Conservation (phyloP, 2,329 filamentous ascomycete species). For the Chrysosporium queenslandicum region DNA sequence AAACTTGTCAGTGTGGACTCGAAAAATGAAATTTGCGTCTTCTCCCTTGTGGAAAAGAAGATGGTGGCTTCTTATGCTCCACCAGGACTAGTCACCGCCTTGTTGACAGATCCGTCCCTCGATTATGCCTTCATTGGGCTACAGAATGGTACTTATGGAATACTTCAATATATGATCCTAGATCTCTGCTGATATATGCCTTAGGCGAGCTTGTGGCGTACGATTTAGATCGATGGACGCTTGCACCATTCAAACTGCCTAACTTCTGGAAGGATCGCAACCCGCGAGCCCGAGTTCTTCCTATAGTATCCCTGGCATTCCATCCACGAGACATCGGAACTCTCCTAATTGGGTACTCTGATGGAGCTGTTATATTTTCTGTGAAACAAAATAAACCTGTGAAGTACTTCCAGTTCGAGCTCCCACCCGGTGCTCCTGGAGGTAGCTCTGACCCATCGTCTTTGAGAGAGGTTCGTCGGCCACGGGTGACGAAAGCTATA, state of each 20-base stretch:
- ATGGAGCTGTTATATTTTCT: conserved; percentile 81
- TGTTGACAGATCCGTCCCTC: conserved; percentile 78
- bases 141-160: conserved; percentile 47
- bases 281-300: conserved; percentile 53
- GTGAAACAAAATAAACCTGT: conserved; percentile 80
- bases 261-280: conserved; percentile 76
- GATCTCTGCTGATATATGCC: neutral
- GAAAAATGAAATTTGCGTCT: conserved; percentile 76
- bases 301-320: conserved; percentile 67
- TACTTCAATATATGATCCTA: neutral
- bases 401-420: conserved; percentile 71
- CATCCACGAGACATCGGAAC: conserved; percentile 90
- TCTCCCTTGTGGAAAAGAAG: conserved; percentile 62
- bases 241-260: conserved; percentile 70
- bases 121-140: conserved; percentile 87
- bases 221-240: conserved; percentile 70
- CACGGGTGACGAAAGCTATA: conserved; percentile 67
- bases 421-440: conserved; percentile 76
- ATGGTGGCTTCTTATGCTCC: conserved; percentile 61
- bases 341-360: conserved; percentile 77
- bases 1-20: conserved; percentile 75
- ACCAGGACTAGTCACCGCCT: conserved; percentile 61
- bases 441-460: conserved; percentile 56
- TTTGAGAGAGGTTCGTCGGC: conserved; percentile 54
- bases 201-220: conserved; percentile 76